Base-by-base conservation (phyloP, 1,139 yeast species). In the Citeromyces hawaiiensis region DNA sequence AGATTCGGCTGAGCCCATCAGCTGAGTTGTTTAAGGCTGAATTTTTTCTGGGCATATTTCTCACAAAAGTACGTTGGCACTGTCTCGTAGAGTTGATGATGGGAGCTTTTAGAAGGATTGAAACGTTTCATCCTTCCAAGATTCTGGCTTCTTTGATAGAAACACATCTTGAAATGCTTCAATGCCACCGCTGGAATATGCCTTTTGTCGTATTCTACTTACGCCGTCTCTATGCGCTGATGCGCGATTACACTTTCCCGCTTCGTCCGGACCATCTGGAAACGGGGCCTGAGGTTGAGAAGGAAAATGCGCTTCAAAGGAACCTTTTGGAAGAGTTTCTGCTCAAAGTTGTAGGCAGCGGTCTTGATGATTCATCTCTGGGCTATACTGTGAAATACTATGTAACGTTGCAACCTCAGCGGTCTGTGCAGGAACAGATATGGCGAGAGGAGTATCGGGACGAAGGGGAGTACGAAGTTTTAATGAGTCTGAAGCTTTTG, bases 111-210 rank as follows among this genome's bases (percentile, higher is more conserved):
- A 61, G 59, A 44, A 61, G 73, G 41, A 76, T 81, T 45, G 61
- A 67, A 35, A 81, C 94, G 0, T 55, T 69, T 37, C 77, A 78
- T 50, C 95, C 96, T 10, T 81, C 94, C 1, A 68, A 83, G 44
- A 83, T 83, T 51, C 60, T 88, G 40, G 69, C 80, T 1, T 79
- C 83, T 70, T 71, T 76, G 1, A n/a, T 30, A 4, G 16, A 30
- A 10, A 16, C 17, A 4, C 15, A 30, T 17, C 16, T 30, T 5
- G 17, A 30, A 30, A 14, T 30, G 15, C 34, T 30, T 16, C 17
- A 13, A 17, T 30, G 17, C 8, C 34, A 30, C 34, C 15, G 17
- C 15, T 30, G 34, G 34, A 14, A 14, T n/a, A 9, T 30, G 17
- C 17, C 34, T 10, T 30, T 30, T 30, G 9, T 17, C 15, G 17